Percentiles rank a stretch among this genome's conserved stretches.
Conservation (phyloP, 768 basidiomycete species). For the Boletus speciosus region DNA sequence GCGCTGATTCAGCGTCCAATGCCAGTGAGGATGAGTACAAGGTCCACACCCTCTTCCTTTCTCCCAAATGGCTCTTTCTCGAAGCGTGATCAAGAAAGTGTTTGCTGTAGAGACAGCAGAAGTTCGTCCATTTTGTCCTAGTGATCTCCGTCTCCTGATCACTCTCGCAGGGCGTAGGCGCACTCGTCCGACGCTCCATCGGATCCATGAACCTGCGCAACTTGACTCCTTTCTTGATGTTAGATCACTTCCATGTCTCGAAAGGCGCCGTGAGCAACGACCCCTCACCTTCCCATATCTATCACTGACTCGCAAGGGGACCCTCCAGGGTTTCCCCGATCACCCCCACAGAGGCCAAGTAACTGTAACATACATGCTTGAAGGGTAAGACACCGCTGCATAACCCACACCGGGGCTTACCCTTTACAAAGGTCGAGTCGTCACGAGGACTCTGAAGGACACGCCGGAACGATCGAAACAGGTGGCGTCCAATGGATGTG, state of each 20-base stretch:
- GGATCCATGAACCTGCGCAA: slow-evolving; percentile 73
- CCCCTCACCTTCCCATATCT: background rate
- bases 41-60: background rate
- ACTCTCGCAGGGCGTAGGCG: slow-evolving; percentile 64
- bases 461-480: slow-evolving; percentile 67
- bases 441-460: slow-evolving; percentile 92
- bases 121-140: slow-evolving; percentile 33
- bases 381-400: slow-evolving; percentile 48
- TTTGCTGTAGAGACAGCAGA: slow-evolving; percentile 72
- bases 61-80: slow-evolving; percentile 42
- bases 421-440: slow-evolving; percentile 50
- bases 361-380: slow-evolving; percentile 85
- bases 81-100: slow-evolving; percentile 73
- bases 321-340: slow-evolving; percentile 78
- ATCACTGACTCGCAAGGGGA: background rate
- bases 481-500: slow-evolving; percentile 98
- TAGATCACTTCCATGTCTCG: slow-evolving; percentile 74
- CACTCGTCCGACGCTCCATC: slow-evolving; percentile 81
- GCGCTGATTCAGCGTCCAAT: background rate
- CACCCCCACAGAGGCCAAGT: slow-evolving; percentile 92
- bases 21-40: background rate
- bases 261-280: slow-evolving; percentile 57
- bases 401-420: background rate
- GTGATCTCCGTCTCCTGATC: background rate
- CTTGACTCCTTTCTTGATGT: slow-evolving; percentile 87